These are phyloP conservation scores for Oryza rufipogon DNA, from an alignment of 176 grass and related monocot genomes.

Conservation along the genomic window DNA sequence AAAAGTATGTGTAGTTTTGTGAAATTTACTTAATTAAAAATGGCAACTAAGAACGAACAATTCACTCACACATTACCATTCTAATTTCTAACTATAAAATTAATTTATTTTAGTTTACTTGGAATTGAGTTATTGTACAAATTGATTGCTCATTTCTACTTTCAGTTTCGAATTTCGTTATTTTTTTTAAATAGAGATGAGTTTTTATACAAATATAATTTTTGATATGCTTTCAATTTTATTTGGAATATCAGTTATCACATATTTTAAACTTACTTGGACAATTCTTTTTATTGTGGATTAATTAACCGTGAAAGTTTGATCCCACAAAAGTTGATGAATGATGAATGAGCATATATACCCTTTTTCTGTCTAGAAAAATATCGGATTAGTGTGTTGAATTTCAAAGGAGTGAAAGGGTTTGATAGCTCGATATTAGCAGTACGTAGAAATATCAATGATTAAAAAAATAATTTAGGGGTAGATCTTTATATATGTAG, in stretches of 20 bases:
- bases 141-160: not conserved
- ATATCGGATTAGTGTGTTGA: not conserved
- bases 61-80: not conserved
- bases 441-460: too few relatives aligned
- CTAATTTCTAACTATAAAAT: not conserved
- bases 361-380: not conserved
- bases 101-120: not conserved
- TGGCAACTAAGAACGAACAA: not conserved
- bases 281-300: too few relatives aligned
- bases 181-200: not conserved
- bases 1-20: too few relatives aligned
- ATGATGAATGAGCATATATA: too few relatives aligned
- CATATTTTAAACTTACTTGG: not conserved
- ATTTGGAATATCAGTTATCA: not conserved
- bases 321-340: not conserved
- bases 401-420: not conserved
- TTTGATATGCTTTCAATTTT: not conserved
- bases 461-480: too few relatives aligned
- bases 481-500: too few relatives aligned
- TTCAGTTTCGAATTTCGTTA: not conserved
- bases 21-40: not conserved
- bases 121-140: not conserved
- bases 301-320: not conserved
- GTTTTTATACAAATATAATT: not conserved
- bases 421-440: too few relatives aligned